phyloP scores from a whole-genome alignment of 2,329 filamentous ascomycete species.

The Aspergillus chevalieri region DNA sequence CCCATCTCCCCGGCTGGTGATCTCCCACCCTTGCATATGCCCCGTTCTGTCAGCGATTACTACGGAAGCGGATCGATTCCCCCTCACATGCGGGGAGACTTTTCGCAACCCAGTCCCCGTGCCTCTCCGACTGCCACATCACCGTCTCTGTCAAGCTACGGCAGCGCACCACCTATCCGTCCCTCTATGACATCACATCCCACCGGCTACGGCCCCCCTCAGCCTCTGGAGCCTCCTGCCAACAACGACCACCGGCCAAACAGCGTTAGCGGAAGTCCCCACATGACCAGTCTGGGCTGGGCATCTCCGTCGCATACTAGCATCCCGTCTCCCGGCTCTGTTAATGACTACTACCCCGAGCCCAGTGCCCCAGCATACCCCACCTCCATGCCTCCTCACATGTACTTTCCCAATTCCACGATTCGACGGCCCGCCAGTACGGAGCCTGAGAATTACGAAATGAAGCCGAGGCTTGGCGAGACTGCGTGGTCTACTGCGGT shows the following conservation, averaged over 20 bases:
- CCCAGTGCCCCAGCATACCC: constrained; percentile 50
- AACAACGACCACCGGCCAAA: constrained; percentile 69
- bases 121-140: constrained; percentile 58
- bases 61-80: constrained; percentile 77
- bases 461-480: constrained; percentile 46
- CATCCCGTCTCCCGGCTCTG: constrained; percentile 63
- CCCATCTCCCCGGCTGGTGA: constrained; percentile 72
- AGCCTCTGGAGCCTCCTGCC: constrained; percentile 73
- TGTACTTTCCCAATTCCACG: constrained; percentile 66
- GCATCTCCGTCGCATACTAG: constrained; percentile 72
- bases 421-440: constrained; percentile 70
- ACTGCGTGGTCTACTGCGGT: constrained; percentile 34
- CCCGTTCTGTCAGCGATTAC: constrained; percentile 63
- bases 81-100: constrained; percentile 70
- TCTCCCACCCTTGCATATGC: constrained; percentile 64
- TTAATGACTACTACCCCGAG: constrained; percentile 79
- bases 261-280: constrained; percentile 77
- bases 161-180: constrained; percentile 43
- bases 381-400: constrained; percentile 47
- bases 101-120: constrained; percentile 63
- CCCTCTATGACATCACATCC: constrained; percentile 78
- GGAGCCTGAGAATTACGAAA: constrained; percentile 62
- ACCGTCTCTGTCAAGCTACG: constrained; percentile 58
- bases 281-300: constrained; percentile 78
- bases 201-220: constrained; percentile 70